Conservation (phyloP, 2,329 filamentous ascomycete genomes). For the Ophiostoma angusticollis region DNA sequence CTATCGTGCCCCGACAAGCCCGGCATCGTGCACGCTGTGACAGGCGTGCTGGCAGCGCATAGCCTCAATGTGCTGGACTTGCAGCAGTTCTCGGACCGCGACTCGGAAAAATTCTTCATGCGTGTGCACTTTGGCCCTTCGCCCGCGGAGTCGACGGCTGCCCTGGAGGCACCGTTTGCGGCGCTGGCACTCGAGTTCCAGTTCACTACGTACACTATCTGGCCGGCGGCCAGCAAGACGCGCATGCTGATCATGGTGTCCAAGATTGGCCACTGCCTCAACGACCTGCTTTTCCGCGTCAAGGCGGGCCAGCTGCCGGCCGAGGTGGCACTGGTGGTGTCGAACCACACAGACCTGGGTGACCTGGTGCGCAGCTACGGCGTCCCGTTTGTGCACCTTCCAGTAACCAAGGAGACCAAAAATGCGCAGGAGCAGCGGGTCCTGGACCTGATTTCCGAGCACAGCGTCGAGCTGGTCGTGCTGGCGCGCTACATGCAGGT, state of each 20-base stretch:
- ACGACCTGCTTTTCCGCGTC: slow-evolving; percentile 61
- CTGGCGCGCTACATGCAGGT: slow-evolving; percentile 84
- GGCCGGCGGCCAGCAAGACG: slow-evolving; percentile 55
- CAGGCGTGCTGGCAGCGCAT: slow-evolving; percentile 59
- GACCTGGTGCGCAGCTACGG: slow-evolving; percentile 58
- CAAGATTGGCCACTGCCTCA: slow-evolving; percentile 67
- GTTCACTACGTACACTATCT: slow-evolving; percentile 62
- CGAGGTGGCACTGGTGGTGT: slow-evolving; percentile 66
- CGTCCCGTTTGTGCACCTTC: slow-evolving; percentile 69
- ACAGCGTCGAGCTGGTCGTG: slow-evolving; percentile 66
- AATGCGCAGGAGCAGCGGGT: slow-evolving; percentile 57
- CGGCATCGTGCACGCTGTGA: slow-evolving; percentile 76
- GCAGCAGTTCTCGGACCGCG: slow-evolving; percentile 70
- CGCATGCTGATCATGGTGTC: slow-evolving; percentile 79
- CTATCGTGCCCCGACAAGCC: slow-evolving; percentile 75
- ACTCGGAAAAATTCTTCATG: slow-evolving; percentile 73
- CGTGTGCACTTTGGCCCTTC: slow-evolving; percentile 66
- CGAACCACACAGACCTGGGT: slow-evolving; percentile 66
- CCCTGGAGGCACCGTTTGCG: slow-evolving; percentile 43
- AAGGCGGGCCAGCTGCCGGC: slow-evolving; percentile 54
- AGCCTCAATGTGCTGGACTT: slow-evolving; percentile 73
- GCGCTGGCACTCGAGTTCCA: slow-evolving; percentile 47
- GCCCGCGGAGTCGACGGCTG: slow-evolving; percentile 33
- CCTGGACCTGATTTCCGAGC: slow-evolving; percentile 53
- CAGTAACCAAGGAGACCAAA: slow-evolving; percentile 69